Conservation (phyloP, 345 rosid genomes). For the Sapria himalayana region DNA sequence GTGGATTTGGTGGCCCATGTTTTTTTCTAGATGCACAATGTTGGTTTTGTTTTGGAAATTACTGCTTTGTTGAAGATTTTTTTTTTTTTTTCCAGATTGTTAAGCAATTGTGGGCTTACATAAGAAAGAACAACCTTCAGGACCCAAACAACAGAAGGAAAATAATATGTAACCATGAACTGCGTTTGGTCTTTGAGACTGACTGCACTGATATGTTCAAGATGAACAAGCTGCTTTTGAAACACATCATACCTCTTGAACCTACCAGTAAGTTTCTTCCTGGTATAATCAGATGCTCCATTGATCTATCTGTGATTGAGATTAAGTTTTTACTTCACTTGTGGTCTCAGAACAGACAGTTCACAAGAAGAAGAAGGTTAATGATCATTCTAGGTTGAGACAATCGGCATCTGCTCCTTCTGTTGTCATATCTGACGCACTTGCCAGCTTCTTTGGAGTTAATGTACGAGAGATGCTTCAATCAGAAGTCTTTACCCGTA, state of each 20-base stretch:
- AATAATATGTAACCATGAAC: slow-evolving; percentile 17
- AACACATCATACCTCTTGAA: slow-evolving; percentile 15
- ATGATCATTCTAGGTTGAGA: slow-evolving; percentile 3
- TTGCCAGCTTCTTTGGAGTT: slow-evolving; percentile 19
- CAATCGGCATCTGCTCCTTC: slow-evolving; percentile 9
- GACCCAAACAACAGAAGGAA: slow-evolving; percentile 19
- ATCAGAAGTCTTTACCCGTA: slow-evolving; percentile 10
- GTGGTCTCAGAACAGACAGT: slow-evolving; percentile 10
- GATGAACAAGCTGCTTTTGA: slow-evolving; percentile 18
- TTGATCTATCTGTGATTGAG: not conserved
- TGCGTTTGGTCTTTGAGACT: slow-evolving; percentile 19
- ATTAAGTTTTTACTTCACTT: not conserved
- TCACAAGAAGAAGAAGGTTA: slow-evolving; percentile 13
- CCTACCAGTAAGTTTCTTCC: slow-evolving; percentile 11
- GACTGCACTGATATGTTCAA: slow-evolving; percentile 23
- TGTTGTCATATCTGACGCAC: slow-evolving; percentile 16
- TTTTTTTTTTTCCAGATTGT: slow-evolving; percentile 8
- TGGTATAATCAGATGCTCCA: too few relatives aligned
- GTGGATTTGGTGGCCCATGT: too few relatives aligned
- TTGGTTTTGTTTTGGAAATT: not conserved
- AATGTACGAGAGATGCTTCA: slow-evolving; percentile 16
- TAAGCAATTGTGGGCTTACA: slow-evolving; percentile 18
- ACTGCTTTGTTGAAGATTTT: not conserved
- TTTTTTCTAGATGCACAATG: too few relatives aligned
- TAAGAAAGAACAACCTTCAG: slow-evolving; percentile 19